Evolutionary conservation across 2,329 filamentous ascomycete species (phyloP).

Genomic region (Stachybotrys elegans): DNA sequence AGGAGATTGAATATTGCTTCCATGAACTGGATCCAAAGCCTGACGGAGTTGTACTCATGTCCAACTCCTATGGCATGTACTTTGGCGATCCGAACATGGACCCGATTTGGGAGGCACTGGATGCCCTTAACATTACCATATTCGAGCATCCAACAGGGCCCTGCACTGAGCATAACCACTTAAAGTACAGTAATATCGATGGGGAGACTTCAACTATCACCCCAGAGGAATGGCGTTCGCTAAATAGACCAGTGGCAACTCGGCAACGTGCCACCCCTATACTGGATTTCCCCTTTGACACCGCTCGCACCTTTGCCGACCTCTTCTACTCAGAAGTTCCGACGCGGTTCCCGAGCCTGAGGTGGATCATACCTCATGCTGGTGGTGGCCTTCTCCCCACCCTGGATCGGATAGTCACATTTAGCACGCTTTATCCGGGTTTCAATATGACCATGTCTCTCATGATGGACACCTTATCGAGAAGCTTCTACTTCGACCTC

Average conservation of each 20-base stretch:
- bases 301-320: slow-evolving; percentile 14
- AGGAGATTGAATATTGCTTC: slow-evolving; percentile 39
- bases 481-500: slow-evolving; percentile 19
- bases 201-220: slow-evolving; percentile 4
- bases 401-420: slow-evolving; percentile 21
- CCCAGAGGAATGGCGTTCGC: slow-evolving; percentile 10
- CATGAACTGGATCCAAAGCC: slow-evolving; percentile 31
- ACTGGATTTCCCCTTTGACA: slow-evolving; percentile 19
- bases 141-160: slow-evolving; percentile 54
- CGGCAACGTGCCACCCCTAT: slow-evolving; percentile 10
- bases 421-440: slow-evolving; percentile 29
- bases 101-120: slow-evolving; percentile 41
- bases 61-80: slow-evolving; percentile 49
- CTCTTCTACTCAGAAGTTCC: slow-evolving; percentile 13
- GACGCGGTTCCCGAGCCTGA: slow-evolving; percentile 13
- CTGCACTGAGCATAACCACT: slow-evolving; percentile 22
- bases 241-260: slow-evolving; percentile 11
- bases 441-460: slow-evolving; percentile 25
- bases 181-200: slow-evolving; percentile 7
- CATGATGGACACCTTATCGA: slow-evolving; percentile 8
- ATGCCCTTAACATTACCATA: slow-evolving; percentile 37
- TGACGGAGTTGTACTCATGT: slow-evolving; percentile 46
- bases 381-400: slow-evolving; percentile 18
- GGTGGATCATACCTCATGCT: slow-evolving; percentile 20
- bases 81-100: slow-evolving; percentile 41